A percentile compares a stretch with the other conserved stretches of the same genome.
Evolutionary conservation across 352 stramenopile genomes (phyloP).

Genomic region (Pythium inflatum): DNA sequence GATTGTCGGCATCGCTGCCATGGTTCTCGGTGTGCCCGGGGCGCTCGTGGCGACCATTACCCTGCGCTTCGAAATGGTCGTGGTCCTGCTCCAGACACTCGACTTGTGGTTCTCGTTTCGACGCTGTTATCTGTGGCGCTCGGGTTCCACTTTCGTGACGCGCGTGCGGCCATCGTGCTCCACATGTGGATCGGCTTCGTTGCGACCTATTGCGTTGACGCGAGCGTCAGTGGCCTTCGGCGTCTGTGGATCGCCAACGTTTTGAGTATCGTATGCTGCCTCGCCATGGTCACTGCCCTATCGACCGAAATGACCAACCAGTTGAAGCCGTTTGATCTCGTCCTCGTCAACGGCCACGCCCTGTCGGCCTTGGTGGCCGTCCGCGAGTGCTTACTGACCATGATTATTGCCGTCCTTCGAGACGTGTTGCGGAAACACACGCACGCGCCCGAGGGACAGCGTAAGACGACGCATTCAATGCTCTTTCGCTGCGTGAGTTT

Average conservation of each 20-base stretch:
- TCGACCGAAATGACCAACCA: slow-evolving; percentile 3
- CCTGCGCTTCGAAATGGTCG: slow-evolving; percentile 27
- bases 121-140: slow-evolving; percentile 12
- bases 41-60: slow-evolving; percentile 8
- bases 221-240: slow-evolving; percentile 13
- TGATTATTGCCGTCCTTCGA: slow-evolving; percentile 17
- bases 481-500: slow-evolving; percentile 24
- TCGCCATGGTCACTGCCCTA: neutral
- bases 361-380: slow-evolving; percentile 8
- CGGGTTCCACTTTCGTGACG: slow-evolving; percentile 13
- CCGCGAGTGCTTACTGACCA: slow-evolving; percentile 13
- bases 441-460: neutral
- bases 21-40: neutral
- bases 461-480: neutral
- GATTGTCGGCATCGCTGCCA: neutral
- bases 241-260: slow-evolving; percentile 17
- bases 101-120: slow-evolving; percentile 31
- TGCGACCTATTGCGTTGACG: slow-evolving; percentile 29
- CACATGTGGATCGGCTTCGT: slow-evolving; percentile 3
- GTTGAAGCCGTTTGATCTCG: slow-evolving; percentile 14
- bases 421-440: slow-evolving; percentile 23
- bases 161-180: neutral
- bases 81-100: slow-evolving; percentile 24
- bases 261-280: slow-evolving; percentile 1
- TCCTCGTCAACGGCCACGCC: slow-evolving; percentile 18